Evolutionary conservation across 176 grass and related monocot genomes (phyloP).

Genomic region (Poa pratensis): DNA sequence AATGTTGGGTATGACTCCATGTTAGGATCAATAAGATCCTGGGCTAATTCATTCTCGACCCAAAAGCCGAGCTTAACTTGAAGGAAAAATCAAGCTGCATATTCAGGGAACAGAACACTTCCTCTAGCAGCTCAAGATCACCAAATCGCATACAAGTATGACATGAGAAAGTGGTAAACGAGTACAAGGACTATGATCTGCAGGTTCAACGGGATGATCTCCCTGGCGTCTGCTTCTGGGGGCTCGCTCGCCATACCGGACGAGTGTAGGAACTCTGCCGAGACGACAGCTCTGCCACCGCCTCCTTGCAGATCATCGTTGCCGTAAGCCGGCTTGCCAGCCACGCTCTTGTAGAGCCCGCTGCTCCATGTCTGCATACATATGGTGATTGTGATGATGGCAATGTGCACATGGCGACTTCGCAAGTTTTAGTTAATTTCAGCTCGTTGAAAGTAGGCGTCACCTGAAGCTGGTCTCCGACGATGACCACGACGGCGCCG

Average conservation of each 20-base stretch:
- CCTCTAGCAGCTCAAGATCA: conserved; percentile 6
- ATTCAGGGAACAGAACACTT: background rate
- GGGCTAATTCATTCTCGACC: background rate
- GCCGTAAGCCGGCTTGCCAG: conserved; percentile 55
- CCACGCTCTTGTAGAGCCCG: conserved; percentile 56
- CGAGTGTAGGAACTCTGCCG: conserved; percentile 42
- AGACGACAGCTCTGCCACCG: conserved; percentile 19
- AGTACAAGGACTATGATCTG: conserved; percentile 59
- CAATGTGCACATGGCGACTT: background rate
- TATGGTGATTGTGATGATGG: background rate
- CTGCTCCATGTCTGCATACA: conserved; percentile 48
- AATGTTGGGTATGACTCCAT: background rate
- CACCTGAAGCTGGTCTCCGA: conserved; percentile 73
- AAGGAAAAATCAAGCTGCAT: background rate
- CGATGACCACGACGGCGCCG: conserved; percentile 56
- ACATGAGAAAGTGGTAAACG: conserved; percentile 43
- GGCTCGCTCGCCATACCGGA: background rate
- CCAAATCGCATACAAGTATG: conserved; percentile 17
- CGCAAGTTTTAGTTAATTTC: background rate
- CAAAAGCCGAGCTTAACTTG: background rate
- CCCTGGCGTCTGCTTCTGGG: background rate
- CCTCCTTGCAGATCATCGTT: conserved; percentile 8
- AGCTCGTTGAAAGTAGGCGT: background rate
- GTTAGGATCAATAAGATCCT: background rate
- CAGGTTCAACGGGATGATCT: conserved; percentile 49